A percentile compares a stretch with the other conserved stretches of the same genome.
Conservation (phyloP, 805 yeast genomes). For the Limtongia smithiae region DNA sequence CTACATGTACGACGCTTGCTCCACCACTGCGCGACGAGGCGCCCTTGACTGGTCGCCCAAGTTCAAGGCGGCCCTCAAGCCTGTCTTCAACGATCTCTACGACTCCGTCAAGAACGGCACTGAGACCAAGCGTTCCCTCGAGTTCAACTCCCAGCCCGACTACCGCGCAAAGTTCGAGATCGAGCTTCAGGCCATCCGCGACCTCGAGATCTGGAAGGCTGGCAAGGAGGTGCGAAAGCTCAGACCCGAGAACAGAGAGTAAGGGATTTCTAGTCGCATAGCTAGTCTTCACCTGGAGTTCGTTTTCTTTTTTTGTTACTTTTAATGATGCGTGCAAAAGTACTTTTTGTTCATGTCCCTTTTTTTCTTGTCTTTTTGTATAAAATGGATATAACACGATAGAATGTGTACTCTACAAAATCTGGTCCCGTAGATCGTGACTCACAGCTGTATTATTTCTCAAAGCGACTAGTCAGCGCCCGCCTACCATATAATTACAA, state of each 20-base stretch:
- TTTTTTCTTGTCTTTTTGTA: no score
- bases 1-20: constrained; percentile 99
- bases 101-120: constrained; percentile 92
- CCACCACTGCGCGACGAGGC: constrained; percentile 99
- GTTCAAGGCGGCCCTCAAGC: constrained; percentile 98
- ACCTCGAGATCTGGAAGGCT: constrained; percentile 98
- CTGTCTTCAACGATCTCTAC: constrained; percentile 95
- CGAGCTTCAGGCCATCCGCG: constrained; percentile 90
- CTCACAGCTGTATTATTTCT: no score
- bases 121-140: constrained; percentile 97
- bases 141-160: constrained; percentile 96
- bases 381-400: no score
- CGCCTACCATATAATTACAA: no score
- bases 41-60: constrained; percentile 99
- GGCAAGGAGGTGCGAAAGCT: constrained; percentile 99
- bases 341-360: no score
- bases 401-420: background rate
- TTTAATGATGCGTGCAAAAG: background rate
- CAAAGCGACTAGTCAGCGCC: no score
- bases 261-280: background rate
- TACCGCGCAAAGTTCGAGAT: constrained; percentile 94
- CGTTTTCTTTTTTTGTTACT: background rate
- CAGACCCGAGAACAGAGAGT: constrained; percentile 90
- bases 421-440: no score
- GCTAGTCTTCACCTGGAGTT: no score